Percentiles rank a stretch among this genome's conserved stretches.
Conservation (phyloP, 768 basidiomycete species). For the Psilocybe azurescens region DNA sequence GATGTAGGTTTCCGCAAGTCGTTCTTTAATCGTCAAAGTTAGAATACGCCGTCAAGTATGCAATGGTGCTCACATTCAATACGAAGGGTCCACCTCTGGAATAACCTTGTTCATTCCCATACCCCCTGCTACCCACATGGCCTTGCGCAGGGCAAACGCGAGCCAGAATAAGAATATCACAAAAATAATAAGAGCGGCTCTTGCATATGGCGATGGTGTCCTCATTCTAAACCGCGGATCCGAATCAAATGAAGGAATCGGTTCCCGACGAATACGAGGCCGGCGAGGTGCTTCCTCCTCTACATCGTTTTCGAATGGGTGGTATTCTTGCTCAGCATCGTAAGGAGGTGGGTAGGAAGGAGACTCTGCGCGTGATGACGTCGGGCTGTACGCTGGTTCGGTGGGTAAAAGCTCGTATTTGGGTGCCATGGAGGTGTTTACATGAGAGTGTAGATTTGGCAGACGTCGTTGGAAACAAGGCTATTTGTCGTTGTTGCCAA, state of each 20-base stretch:
- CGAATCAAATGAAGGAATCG: slow-evolving; percentile 28
- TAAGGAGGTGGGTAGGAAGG: slow-evolving; percentile 23
- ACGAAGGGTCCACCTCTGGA: slow-evolving; percentile 25
- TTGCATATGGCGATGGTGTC: slow-evolving; percentile 56
- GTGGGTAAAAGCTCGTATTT: slow-evolving; percentile 26
- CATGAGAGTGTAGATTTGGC: not conserved
- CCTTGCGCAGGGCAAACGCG: slow-evolving; percentile 34
- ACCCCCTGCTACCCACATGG: slow-evolving; percentile 30
- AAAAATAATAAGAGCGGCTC: slow-evolving; percentile 49
- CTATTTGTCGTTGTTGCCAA: not conserved
- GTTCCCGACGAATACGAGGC: slow-evolving; percentile 15
- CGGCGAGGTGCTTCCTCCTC: slow-evolving; percentile 25
- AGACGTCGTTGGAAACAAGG: too few species aligned
- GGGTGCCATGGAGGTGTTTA: slow-evolving; percentile 20
- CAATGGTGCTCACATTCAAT: slow-evolving; percentile 7
- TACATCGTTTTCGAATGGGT: slow-evolving; percentile 17
- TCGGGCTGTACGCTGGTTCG: slow-evolving; percentile 13
- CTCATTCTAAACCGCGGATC: slow-evolving; percentile 57
- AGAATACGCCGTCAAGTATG: too few species aligned
- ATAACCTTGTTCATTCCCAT: slow-evolving; percentile 21
- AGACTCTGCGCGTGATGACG: slow-evolving; percentile 21
- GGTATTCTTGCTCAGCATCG: slow-evolving; percentile 15
- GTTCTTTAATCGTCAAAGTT: too few species aligned
- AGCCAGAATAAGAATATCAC: slow-evolving; percentile 46
- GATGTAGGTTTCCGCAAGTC: too few species aligned